These are phyloP conservation scores for Debaryomyces castellii DNA, from an alignment of 805 yeast genomes.

Conservation along the genomic window DNA sequence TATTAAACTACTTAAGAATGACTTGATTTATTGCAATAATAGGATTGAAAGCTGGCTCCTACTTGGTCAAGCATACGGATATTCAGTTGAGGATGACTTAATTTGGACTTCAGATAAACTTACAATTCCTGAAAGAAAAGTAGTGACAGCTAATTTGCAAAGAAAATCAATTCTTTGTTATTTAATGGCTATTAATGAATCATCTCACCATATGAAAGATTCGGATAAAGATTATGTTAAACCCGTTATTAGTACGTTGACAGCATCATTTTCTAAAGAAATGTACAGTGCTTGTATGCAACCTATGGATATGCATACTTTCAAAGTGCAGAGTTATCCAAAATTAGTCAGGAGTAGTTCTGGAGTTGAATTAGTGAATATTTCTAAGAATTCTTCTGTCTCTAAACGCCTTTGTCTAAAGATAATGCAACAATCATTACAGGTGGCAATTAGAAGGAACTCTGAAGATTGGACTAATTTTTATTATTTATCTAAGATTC, in stretches of 20 bases:
- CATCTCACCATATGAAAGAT: conserved; percentile 11
- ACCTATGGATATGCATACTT: conserved; percentile 67
- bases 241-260: conserved; percentile 42
- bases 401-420: conserved; percentile 30
- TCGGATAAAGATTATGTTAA: conserved; percentile 17
- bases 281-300: conserved; percentile 57
- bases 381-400: conserved; percentile 20
- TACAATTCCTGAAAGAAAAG: conserved; percentile 59
- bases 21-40: conserved; percentile 62
- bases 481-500: conserved; percentile 58
- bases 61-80: conserved; percentile 76
- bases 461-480: conserved; percentile 60
- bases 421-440: conserved; percentile 43
- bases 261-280: conserved; percentile 57
- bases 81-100: conserved; percentile 81
- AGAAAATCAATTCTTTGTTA: conserved; percentile 71
- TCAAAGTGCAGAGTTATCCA: conserved; percentile 41
- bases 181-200: conserved; percentile 63
- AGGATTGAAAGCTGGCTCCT: conserved; percentile 86
- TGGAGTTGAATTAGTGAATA: conserved; percentile 24
- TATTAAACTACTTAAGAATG: conserved; percentile 61
- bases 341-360: conserved; percentile 26
- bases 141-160: conserved; percentile 61
- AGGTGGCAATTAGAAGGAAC: conserved; percentile 45
- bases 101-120: conserved; percentile 90